Evolutionary conservation across 805 yeast genomes (phyloP), one percentile per base, ranked within the genome.

Genomic region (Zygotorulaspora florentina): DNA sequence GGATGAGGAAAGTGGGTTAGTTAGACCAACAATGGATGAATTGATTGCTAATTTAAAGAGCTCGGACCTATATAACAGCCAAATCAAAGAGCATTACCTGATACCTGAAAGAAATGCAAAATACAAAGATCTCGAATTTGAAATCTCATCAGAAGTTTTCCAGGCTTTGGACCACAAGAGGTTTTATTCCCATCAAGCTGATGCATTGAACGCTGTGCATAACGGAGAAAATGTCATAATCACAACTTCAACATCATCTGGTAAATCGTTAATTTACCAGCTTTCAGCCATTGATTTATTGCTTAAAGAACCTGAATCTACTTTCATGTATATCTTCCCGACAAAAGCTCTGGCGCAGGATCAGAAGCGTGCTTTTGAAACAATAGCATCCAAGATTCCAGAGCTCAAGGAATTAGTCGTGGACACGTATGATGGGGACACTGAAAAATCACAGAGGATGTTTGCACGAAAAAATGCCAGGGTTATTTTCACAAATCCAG

Each of bases 261-360:
- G 99, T 39, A 93, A 93, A 58, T 90, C 98, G 0, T 70, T 93
- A 50, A 86, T 93, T 25, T 93, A 90, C 58, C 99, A 93, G 64
- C 66, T 89, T 1, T 96, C 98, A 0, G 86, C 91, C 2, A 61
- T 90, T 8, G 66, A 71, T 41, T 56, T 68, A 41, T 66, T 74
- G 42, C 72, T 76, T 36, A 56, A 60, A 8, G 71, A 61, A 35
- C 67, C 68, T 9, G 68, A 67, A 27, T 57, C 69, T 1, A 86
- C 95, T 0, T 85, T 96, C 8, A 72, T 95, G 71, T 89, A 85
- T 56, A 81, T 93, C 10, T 93, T 93, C 57, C 99, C 99, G 2
- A 93, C 99, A 0, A 93, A 93, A 60, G 99, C 99, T 0, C 71
- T 93, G 42, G 98, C 99, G 0, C 99, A 93, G 60, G 99, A 93